Conservation (phyloP, 78 protist species). For the Dictyostelium purpureum region DNA sequence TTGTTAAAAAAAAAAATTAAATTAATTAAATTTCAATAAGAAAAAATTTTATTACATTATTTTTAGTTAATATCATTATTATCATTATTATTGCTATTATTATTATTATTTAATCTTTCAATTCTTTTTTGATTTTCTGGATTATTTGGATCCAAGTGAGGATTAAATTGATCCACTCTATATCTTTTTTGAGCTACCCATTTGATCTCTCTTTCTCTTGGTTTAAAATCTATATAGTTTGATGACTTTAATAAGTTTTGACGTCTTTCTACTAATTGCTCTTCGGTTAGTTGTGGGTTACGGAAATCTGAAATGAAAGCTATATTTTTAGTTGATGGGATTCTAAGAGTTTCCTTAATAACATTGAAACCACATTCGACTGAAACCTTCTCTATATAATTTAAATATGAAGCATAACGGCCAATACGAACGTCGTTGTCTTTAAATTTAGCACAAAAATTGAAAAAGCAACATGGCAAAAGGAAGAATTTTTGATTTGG, state of each 20-base stretch:
- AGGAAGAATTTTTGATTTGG: constrained; percentile 62
- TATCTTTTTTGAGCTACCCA: constrained; percentile 73
- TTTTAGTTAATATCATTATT: too few species aligned
- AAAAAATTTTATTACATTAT: too few species aligned
- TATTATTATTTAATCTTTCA: neutral
- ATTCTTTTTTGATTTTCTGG: neutral
- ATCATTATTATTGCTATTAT: neutral
- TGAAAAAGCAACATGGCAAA: constrained; percentile 86
- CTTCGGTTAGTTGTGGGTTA: neutral
- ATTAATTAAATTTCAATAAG: too few species aligned
- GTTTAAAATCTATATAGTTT: constrained; percentile 44
- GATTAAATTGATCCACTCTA: constrained; percentile 44
- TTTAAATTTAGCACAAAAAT: constrained; percentile 39
- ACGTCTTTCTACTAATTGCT: neutral
- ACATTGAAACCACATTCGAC: constrained; percentile 60
- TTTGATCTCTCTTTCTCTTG: constrained; percentile 33
- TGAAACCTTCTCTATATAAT: constrained; percentile 51
- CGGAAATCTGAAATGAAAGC: constrained; percentile 46
- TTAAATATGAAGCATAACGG: constrained; percentile 55
- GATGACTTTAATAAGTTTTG: constrained; percentile 4
- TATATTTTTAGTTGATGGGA: constrained; percentile 80
- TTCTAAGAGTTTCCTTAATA: constrained; percentile 53
- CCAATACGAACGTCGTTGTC: constrained; percentile 21
- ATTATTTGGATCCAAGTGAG: constrained; percentile 39
- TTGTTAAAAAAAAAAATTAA: too few species aligned